A percentile compares a stretch with the other conserved stretches of the same genome.
These are phyloP conservation scores for Coemansia sp. DNA, from an alignment of 192 early-diverging fungal genomes.

Conservation along the genomic window DNA sequence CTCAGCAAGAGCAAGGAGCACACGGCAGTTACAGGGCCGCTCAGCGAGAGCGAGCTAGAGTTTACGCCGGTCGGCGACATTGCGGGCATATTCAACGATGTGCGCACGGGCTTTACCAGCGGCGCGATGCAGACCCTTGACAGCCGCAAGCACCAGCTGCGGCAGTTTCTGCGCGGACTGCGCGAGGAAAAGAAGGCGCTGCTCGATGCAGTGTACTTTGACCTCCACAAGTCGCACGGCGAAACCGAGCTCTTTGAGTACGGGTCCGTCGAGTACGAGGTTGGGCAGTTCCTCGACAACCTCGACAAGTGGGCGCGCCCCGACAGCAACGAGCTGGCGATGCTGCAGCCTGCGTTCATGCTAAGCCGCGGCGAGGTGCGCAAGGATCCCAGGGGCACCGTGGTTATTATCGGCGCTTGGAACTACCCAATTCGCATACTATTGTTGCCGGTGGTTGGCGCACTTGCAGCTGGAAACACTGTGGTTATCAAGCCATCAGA, in stretches of 20 bases:
- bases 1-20: slow-evolving; percentile 31
- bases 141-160: slow-evolving; percentile 59
- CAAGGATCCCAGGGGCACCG: slow-evolving; percentile 77
- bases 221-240: slow-evolving; percentile 56
- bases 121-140: slow-evolving; percentile 26
- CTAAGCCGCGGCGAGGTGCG: slow-evolving; percentile 57
- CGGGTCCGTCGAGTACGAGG: slow-evolving; percentile 54
- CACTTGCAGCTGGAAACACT: slow-evolving; percentile 89
- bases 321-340: slow-evolving; percentile 24
- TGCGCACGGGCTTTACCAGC: slow-evolving; percentile 46
- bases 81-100: slow-evolving; percentile 30
- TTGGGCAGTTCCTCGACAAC: slow-evolving; percentile 56
- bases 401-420: slow-evolving; percentile 70
- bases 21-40: slow-evolving; percentile 20
- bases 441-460: slow-evolving; percentile 72
- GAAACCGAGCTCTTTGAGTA: slow-evolving; percentile 61
- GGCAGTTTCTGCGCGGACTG: slow-evolving; percentile 58
- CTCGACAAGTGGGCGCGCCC: slow-evolving; percentile 60
- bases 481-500: slow-evolving; percentile 87
- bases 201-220: slow-evolving; percentile 55
- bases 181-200: slow-evolving; percentile 59
- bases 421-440: slow-evolving; percentile 67
- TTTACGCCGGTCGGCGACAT: slow-evolving; percentile 52
- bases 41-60: slow-evolving; percentile 20
- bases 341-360: slow-evolving; percentile 39